Evolutionary conservation across 441 rosid genomes (phyloP).

Genomic region (Pelargonium australe): DNA sequence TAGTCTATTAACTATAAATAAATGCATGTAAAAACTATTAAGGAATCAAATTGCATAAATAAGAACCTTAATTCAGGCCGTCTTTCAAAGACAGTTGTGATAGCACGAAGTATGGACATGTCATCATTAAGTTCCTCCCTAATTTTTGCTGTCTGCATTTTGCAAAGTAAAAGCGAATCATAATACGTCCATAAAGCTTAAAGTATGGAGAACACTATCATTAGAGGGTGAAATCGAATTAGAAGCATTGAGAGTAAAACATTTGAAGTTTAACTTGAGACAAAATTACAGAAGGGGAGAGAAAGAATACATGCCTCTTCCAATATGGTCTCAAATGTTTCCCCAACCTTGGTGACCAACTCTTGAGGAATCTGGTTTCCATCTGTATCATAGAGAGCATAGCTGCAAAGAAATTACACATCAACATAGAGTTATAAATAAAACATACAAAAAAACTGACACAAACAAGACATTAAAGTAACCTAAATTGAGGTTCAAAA

Average conservation of each 20-base stretch:
- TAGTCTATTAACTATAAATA: slow-evolving; percentile 3
- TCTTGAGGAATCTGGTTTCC: slow-evolving; percentile 87
- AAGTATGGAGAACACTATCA: not conserved
- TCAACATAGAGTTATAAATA: not conserved
- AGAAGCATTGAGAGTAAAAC: not conserved
- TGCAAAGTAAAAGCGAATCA: slow-evolving; percentile 14
- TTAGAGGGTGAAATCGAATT: not conserved
- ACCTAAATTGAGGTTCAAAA: not conserved
- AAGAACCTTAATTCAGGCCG: slow-evolving; percentile 70
- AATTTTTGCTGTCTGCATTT: slow-evolving; percentile 66
- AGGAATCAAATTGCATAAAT: not conserved
- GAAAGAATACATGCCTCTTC: slow-evolving; percentile 47
- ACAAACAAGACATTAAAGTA: not conserved
- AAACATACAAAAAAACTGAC: not conserved
- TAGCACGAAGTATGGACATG: slow-evolving; percentile 65
- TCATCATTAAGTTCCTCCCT: slow-evolving; percentile 62
- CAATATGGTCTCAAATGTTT: slow-evolving; percentile 66
- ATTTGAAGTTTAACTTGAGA: not conserved
- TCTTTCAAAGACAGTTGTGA: slow-evolving; percentile 68
- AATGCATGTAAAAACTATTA: not conserved
- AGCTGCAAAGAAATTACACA: slow-evolving; percentile 39
- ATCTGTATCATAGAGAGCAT: slow-evolving; percentile 79
- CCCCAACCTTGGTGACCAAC: slow-evolving; percentile 69
- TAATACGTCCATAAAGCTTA: slow-evolving; percentile 7
- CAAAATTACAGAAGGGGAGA: not conserved